phyloP scores from a whole-genome alignment of 306 rosid species.

The Spatholobus suberectus region DNA sequence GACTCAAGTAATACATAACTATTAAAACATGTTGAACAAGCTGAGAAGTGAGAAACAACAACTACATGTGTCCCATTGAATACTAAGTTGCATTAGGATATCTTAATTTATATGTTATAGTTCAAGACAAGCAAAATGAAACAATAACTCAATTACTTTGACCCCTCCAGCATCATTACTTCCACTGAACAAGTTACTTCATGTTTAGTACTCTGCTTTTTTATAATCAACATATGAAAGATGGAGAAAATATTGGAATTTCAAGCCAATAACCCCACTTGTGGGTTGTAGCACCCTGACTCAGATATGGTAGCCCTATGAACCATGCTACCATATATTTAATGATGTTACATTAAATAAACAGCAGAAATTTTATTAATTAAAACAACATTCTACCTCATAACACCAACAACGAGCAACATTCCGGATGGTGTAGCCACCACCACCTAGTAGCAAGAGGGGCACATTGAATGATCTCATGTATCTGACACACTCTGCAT shows the following conservation, averaged over 20 bases:
- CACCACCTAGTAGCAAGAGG: conserved; percentile 82
- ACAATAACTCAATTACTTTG: conserved; percentile 8
- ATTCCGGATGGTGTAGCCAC: conserved; percentile 90
- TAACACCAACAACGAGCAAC: conserved; percentile 98
- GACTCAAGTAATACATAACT: conserved; percentile 16
- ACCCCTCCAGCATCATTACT: conserved; percentile 12
- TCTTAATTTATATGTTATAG: background rate
- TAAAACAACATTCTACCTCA: conserved; percentile 59
- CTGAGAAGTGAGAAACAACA: conserved; percentile 23
- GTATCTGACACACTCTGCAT: conserved; percentile 86
- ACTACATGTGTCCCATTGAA: background rate
- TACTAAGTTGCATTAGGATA: background rate
- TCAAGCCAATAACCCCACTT: conserved; percentile 1
- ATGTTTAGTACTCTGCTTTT: background rate
- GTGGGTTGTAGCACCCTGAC: background rate
- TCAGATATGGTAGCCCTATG: background rate
- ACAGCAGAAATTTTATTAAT: conserved; percentile 7
- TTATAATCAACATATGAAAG: background rate
- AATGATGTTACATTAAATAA: conserved; percentile 29
- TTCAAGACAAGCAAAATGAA: conserved; percentile 26
- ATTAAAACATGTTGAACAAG: conserved; percentile 25
- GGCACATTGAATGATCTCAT: conserved; percentile 95
- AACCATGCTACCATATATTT: conserved; percentile 15
- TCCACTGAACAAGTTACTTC: background rate
- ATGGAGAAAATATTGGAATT: background rate